Base-by-base conservation (phyloP, 139 green algal genomes). In the Haematococcus sp. region DNA sequence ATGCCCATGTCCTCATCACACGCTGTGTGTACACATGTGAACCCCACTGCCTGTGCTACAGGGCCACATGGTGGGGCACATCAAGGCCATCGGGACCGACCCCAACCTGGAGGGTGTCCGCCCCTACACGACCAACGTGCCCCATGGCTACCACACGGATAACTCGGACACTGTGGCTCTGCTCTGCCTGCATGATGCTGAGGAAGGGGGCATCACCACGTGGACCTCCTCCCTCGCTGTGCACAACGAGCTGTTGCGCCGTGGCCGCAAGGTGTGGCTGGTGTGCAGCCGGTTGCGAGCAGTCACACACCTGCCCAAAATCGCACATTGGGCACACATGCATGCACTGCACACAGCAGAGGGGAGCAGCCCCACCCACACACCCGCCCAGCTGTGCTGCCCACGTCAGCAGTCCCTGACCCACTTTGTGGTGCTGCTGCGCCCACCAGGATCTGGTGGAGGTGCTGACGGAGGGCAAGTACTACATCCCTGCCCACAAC, bases 71-170 rank as follows among this genome's bases (percentile, higher is more conserved):
- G 19, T 73, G 46, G 67, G 67, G 5, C 67, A 73, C 67, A 73
- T 73, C 67, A 73, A 73, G 49, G 67, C 64, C 49, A 63, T 63
- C 17, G 67, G 67, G 9, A 73, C 67, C 28, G 67, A 73, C 67
- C 27, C 46, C 28, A 3, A 31, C 27, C 67, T 52, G n/a, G 67
- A 64, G 46, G 67, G 67, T 17, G 67, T 73, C 46, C 67, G 67
- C 4, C 67, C 67, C 46, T 73, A 73, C 49, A 73, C 67, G 28
- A 64, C 67, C 49, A 64, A 28, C 46, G 30, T 73, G 5, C 19
- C 67, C 2, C 67, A 73, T 55, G 67, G 67, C 35, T 58, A 59
- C 35, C 64, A 71, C 64, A 71, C 25, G 5, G 64, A 71, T 35
- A 71, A 71, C 64, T 43, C 23, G 7, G 64, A 71, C 64, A 71